Percentiles rank a stretch among this genome's conserved stretches.
These are phyloP conservation scores for Penstemon newberryi DNA, from an alignment of 257 asterid genomes.

Conservation along the genomic window DNA sequence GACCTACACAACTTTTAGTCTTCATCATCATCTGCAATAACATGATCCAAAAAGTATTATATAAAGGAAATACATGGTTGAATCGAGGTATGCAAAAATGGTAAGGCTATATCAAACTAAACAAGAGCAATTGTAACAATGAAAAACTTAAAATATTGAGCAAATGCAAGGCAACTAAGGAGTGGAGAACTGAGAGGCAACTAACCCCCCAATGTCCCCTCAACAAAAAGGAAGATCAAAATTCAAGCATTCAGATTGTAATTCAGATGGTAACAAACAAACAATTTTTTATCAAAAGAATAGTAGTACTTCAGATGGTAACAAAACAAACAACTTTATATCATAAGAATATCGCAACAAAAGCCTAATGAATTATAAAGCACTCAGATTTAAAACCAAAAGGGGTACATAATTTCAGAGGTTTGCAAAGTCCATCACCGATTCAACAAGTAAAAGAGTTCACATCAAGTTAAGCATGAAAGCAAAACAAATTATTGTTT, in stretches of 20 bases:
- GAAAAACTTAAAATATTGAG: not conserved
- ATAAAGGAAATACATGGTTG: slow-evolving; percentile 5
- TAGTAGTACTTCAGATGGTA: no score
- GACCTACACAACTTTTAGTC: slow-evolving; percentile 38
- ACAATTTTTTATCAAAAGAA: no score
- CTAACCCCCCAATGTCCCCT: not conserved
- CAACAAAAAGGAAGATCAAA: not conserved
- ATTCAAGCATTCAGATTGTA: not conserved
- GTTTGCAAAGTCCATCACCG: no score
- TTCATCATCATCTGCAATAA: slow-evolving; percentile 69
- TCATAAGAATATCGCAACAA: no score
- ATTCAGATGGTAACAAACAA: no score
- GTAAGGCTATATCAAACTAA: not conserved
- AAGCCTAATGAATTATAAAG: no score
- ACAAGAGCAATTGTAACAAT: not conserved
- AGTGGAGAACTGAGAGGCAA: not conserved
- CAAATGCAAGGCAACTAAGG: not conserved
- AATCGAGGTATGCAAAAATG: slow-evolving; percentile 7
- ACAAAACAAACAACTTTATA: no score
- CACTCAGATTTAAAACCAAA: no score
- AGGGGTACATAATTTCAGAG: no score
- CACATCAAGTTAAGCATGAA: no score
- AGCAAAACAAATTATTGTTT: no score
- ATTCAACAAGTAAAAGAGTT: no score
- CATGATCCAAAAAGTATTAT: slow-evolving; percentile 6